Conservation (phyloP, 2,329 filamentous ascomycete species). For the Penicillium sp. region DNA sequence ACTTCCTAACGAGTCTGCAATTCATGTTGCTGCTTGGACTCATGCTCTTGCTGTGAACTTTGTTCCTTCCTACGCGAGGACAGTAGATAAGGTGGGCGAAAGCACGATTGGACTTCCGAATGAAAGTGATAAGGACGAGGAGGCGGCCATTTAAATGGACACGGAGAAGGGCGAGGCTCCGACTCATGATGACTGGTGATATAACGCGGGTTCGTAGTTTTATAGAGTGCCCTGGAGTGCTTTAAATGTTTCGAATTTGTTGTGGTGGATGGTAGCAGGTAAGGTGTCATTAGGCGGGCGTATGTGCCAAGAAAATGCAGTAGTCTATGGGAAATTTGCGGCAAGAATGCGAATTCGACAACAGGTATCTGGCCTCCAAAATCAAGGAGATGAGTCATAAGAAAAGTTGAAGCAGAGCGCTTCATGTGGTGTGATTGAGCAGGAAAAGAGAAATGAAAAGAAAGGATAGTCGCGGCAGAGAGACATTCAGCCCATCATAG, state of each 20-base stretch:
- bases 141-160: slow-evolving; percentile 25
- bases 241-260: background rate
- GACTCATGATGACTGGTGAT: slow-evolving; percentile 13
- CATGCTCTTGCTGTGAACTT: slow-evolving; percentile 66
- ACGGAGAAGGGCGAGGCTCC: slow-evolving; percentile 17
- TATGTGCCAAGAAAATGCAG: background rate
- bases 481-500: background rate
- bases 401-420: slow-evolving; percentile 6
- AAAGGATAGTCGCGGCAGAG: background rate
- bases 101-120: slow-evolving; percentile 44
- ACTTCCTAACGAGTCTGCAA: slow-evolving; percentile 13
- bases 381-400: slow-evolving; percentile 1
- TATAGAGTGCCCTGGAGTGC: background rate
- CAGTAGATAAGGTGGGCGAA: slow-evolving; percentile 57
- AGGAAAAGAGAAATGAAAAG: background rate
- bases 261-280: background rate
- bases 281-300: slow-evolving; percentile 1
- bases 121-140: slow-evolving; percentile 21
- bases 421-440: background rate
- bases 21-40: slow-evolving; percentile 59
- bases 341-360: background rate
- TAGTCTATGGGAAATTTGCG: slow-evolving; percentile 5
- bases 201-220: background rate
- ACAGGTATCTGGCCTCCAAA: slow-evolving; percentile 7
- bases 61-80: slow-evolving; percentile 59